Evolutionary conservation across 257 asterid species (phyloP), one percentile per base, ranked within the genome.

Genomic region (Gentiana straminea): DNA sequence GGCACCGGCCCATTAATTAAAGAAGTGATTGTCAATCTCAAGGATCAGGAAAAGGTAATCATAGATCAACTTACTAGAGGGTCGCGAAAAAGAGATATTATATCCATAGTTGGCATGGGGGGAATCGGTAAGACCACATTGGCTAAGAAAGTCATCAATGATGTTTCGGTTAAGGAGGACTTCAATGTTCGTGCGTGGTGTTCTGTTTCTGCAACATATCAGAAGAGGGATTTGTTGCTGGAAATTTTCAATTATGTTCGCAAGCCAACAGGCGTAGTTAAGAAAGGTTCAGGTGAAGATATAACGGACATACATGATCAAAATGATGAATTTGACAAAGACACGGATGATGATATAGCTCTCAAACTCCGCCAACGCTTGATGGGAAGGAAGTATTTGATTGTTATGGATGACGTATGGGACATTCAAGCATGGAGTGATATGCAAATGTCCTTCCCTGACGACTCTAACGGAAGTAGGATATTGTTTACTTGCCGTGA

Each of bases 41-140:
- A 52, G 0, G 49, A 58, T 4, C 33, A 41, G 36, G 59, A 70
- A 13, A 1, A 39, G 24, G 7, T 4, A 2, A 24, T 71, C 5
- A 53, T 33, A 4, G 0, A 13, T 1, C 33, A 1, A 7, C 58
- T 66, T 3, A 0, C 1, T 1, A 0, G 15, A 3, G 58, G 49
- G 37, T 3, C 7, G 1, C 0, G 0, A 1, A 4, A 7, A 2
- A 45, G 34, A 3, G 50, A 12, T 0, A 8, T 63, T 24, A 34
- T 69, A 1, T 53, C 74, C 2, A 54, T 69, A 7, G 48, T 65
- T 45, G 76, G 76, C 47, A 57, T 61, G 65, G 49, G 64, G 24
- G 75, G 68, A 0, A 2, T 33, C 8, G 73, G 73, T 0, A 68
- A 68, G 57, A 58, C 69, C 4, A 64, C 65, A 13, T 8, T 68